Evolutionary conservation across 2,329 filamentous ascomycete genomes (phyloP).

Genomic region (Monilinia polystroma): DNA sequence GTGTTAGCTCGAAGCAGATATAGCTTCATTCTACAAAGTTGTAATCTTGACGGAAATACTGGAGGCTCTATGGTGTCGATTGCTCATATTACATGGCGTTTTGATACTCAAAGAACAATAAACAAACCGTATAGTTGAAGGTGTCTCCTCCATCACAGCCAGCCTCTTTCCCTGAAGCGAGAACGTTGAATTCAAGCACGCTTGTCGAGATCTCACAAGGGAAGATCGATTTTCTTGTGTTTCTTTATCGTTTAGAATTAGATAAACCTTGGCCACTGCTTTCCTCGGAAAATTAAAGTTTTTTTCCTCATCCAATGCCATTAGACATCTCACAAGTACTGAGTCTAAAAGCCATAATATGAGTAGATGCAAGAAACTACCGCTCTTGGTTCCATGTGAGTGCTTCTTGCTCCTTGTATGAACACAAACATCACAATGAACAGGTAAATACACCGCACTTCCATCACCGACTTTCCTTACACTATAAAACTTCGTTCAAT

Average conservation of each 20-base stretch:
- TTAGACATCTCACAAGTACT: neutral
- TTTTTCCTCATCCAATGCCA: neutral
- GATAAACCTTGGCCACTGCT: neutral
- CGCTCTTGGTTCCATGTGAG: neutral
- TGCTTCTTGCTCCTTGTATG: neutral
- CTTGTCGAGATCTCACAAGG: neutral
- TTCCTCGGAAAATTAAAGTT: neutral
- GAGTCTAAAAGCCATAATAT: neutral
- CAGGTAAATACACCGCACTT: no score
- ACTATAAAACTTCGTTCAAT: no score
- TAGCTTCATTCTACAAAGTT: neutral
- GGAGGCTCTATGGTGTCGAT: neutral
- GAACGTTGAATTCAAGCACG: neutral
- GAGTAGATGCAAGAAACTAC: neutral
- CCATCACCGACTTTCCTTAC: no score
- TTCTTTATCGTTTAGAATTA: neutral
- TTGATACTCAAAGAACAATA: neutral
- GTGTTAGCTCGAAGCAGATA: neutral
- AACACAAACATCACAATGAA: no score
- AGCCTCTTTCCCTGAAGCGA: neutral
- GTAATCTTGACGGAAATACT: neutral
- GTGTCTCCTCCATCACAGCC: neutral
- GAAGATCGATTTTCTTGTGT: neutral
- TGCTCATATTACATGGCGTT: neutral
- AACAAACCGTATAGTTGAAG: neutral